Conservation (phyloP, 108 stramenopile genomes). For the Nannochloropsis salina region DNA sequence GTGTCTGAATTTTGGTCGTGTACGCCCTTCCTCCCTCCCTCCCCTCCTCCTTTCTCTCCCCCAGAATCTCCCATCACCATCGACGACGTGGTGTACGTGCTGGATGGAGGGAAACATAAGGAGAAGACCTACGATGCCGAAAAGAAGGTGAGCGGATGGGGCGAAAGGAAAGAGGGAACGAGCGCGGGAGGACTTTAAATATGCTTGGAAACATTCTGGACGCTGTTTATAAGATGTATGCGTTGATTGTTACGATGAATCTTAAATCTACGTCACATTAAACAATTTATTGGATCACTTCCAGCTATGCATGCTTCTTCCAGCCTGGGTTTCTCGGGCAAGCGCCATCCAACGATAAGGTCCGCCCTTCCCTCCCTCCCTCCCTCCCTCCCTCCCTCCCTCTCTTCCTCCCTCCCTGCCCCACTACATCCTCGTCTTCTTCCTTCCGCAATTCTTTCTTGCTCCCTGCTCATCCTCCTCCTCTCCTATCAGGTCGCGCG, state of each 20-base stretch:
- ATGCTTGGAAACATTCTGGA: too few relatives aligned
- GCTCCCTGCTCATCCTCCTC: background rate
- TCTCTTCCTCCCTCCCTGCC: background rate
- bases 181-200: background rate
- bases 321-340: background rate
- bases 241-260: background rate
- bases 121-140: constrained; percentile 47
- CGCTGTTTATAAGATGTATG: too few relatives aligned
- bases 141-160: constrained; percentile 20
- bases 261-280: background rate
- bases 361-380: background rate
- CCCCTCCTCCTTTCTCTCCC: background rate
- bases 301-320: background rate
- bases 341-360: background rate
- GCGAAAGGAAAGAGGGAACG: background rate
- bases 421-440: background rate
- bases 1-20: too few relatives aligned
- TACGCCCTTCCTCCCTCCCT: background rate
- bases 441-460: background rate
- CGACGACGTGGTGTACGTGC: constrained; percentile 44
- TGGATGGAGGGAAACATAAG: constrained; percentile 45
- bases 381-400: background rate
- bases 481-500: background rate
- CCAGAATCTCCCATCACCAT: constrained; percentile 42
- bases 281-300: background rate